phyloP scores from a whole-genome alignment of 768 basidiomycete species.

The Suillus americanus region DNA sequence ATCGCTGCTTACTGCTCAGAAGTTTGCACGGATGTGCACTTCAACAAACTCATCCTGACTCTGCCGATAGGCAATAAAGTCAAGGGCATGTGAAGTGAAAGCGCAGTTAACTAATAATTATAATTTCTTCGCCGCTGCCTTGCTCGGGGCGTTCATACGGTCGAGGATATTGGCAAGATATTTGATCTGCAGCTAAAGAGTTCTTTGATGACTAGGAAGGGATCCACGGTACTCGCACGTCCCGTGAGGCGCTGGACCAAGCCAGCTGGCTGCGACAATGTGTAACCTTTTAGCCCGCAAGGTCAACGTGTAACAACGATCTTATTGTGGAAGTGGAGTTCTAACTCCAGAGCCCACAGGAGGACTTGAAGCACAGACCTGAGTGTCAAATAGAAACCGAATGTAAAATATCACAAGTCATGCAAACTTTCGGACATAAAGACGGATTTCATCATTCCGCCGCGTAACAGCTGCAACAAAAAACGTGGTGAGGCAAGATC shows the following conservation, averaged over 20 bases:
- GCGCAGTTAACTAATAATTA: neutral
- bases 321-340: neutral
- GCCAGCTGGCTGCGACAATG: too few relatives aligned
- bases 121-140: neutral
- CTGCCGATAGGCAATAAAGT: neutral
- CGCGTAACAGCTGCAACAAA: neutral
- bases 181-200: neutral
- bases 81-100: neutral
- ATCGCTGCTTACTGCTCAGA: conserved; percentile 31
- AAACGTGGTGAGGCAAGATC: neutral
- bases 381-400: neutral
- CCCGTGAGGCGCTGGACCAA: neutral
- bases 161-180: neutral
- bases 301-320: neutral
- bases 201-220: neutral
- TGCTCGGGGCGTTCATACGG: neutral
- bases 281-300: neutral
- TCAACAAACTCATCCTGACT: conserved; percentile 25
- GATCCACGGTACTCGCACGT: neutral
- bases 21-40: conserved; percentile 27
- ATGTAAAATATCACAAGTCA: neutral
- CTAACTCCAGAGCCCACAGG: neutral
- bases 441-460: neutral
- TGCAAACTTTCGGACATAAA: neutral
- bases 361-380: neutral